Base-by-base conservation (phyloP, 441 rosid genomes). In the Gossypium lobatum region DNA sequence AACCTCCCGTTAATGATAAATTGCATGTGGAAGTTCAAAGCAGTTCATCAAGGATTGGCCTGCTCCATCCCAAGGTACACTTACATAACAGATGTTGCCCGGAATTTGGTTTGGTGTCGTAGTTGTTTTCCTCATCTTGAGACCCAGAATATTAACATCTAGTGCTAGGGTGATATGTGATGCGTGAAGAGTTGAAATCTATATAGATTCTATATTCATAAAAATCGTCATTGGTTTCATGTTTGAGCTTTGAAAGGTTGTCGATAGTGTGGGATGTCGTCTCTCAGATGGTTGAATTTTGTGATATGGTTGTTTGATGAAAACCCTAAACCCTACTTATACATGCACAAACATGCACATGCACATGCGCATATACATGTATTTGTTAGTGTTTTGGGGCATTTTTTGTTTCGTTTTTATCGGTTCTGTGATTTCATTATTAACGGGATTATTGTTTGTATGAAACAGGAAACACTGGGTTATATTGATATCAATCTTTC, bases 21-120 rank as follows among this genome's bases (percentile, higher is more conserved):
- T 21, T 95, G 52, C 98, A 89, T 37, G 91, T 88, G 55, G 98
- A 95, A 87, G 96, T 95, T 74, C 74, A 84, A 65, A 95, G 98
- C 76, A 79, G 80, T 77, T 89, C 97, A 1, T 83, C 95, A 1
- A 84, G 98, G 80, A 92, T 89, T 48, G 97, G 92, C 68, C 84
- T 92, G 73, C 81, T 95, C 76, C 97, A 95, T 81, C 92, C 97
- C 0, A 92, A 93, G 98, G 98, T 92, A 82, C 31, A 60, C 5
- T 6, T 61, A n/a, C 70, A 70, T 34, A 25, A 16, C 7, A 54
- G 2, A 17, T 37, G 52, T 64, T 9, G 48, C 6, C 6, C 10
- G n/a, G 25, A 37, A 23, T 63, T 16, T 10, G 68, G 45, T 17
- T 63, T 63, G 68, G 68, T 17, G 17, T 42, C 18, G 2, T 20